These are phyloP conservation scores for Globisporangium polare DNA, from an alignment of 352 stramenopile species.

Conservation along the genomic window DNA sequence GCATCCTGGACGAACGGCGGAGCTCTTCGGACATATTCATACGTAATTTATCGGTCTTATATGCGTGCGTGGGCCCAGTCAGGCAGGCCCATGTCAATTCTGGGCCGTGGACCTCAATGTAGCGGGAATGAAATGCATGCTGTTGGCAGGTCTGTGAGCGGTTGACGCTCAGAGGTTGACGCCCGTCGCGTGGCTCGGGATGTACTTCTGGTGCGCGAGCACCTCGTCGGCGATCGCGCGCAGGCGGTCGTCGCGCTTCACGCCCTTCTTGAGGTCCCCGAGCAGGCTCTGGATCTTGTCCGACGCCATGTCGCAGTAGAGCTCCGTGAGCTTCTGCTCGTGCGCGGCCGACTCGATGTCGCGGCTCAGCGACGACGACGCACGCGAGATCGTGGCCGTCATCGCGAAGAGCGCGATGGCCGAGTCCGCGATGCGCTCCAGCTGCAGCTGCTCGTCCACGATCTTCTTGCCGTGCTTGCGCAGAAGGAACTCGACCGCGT, in stretches of 20 bases:
- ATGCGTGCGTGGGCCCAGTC: not conserved
- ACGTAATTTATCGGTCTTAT: slow-evolving; percentile 3
- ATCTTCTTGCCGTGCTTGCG: slow-evolving; percentile 88
- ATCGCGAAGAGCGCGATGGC: slow-evolving; percentile 82
- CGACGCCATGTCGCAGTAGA: slow-evolving; percentile 75
- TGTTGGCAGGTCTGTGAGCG: not conserved
- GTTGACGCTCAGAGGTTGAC: slow-evolving; percentile 42
- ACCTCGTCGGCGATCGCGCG: slow-evolving; percentile 76
- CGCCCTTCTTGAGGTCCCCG: slow-evolving; percentile 47
- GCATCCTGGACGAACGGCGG: not conserved
- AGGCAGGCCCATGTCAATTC: not conserved
- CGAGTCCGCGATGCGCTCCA: slow-evolving; percentile 83
- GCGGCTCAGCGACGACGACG: slow-evolving; percentile 50
- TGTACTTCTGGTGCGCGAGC: slow-evolving; percentile 71
- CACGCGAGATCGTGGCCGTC: slow-evolving; percentile 84
- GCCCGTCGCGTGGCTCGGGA: slow-evolving; percentile 69
- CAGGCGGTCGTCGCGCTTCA: slow-evolving; percentile 66
- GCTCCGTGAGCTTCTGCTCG: slow-evolving; percentile 72
- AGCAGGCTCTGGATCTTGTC: slow-evolving; percentile 67
- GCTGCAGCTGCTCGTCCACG: slow-evolving; percentile 83
- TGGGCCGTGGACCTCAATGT: not conserved
- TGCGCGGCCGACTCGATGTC: slow-evolving; percentile 59
- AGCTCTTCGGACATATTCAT: not conserved
- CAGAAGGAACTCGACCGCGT: slow-evolving; percentile 71
- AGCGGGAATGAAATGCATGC: not conserved